A percentile compares a stretch with the other conserved stretches of the same genome.
Conservation (phyloP, 345 rosid genomes). For the Lepidium africanum region DNA sequence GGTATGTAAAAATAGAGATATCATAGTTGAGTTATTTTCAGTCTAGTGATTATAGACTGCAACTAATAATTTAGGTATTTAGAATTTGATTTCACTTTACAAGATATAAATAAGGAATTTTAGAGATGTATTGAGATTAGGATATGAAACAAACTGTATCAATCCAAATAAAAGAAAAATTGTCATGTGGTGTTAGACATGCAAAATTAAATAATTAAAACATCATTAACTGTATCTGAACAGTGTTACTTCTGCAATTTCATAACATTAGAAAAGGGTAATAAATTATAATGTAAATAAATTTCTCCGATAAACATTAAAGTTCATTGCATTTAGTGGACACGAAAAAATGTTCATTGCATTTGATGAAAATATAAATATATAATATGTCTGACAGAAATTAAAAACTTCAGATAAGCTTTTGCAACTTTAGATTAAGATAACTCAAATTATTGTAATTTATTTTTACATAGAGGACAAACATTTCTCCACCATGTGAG, state of each 20-base stretch:
- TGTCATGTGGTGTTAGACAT: neutral
- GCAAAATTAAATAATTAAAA: neutral
- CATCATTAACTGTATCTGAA: neutral
- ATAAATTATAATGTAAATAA: neutral
- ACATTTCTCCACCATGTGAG: constrained; percentile 35
- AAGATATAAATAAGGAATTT: no score
- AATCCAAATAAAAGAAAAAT: no score
- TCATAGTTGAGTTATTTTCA: no score
- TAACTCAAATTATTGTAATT: neutral
- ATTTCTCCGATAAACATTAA: neutral
- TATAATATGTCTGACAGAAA: constrained; percentile 11
- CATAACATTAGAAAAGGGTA: neutral
- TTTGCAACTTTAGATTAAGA: constrained; percentile 6
- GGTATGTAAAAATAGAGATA: no score
- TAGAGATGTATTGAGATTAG: no score
- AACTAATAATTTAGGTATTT: no score
- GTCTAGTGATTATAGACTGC: no score
- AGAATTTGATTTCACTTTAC: no score
- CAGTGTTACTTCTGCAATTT: neutral
- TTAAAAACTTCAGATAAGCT: constrained; percentile 14
- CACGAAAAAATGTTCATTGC: constrained; percentile 9
- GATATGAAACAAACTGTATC: no score
- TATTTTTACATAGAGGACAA: constrained; percentile 15
- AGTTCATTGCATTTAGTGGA: constrained; percentile 26
- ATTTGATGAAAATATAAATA: constrained; percentile 10